Evolutionary conservation across 225 moss, liverwort and hornwort species (phyloP).

Genomic region (Pseudoscleropodium purum): DNA sequence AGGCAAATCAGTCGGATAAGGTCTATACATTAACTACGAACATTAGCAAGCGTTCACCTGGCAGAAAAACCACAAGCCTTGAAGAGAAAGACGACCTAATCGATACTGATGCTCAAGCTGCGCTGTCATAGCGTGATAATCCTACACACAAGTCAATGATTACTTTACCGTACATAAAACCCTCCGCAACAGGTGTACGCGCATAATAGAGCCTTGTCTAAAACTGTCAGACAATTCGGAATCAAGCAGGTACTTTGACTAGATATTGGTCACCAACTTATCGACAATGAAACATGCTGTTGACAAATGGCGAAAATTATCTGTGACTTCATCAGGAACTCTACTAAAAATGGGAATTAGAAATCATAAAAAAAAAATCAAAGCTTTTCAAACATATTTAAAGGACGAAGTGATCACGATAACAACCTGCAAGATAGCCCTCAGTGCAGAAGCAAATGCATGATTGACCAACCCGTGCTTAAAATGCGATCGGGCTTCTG

Average conservation of each 20-base stretch:
- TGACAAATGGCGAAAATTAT: neutral
- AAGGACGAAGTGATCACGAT: neutral
- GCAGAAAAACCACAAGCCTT: constrained; percentile 98
- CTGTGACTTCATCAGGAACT: neutral
- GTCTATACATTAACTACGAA: neutral
- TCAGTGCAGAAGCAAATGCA: constrained; percentile 88
- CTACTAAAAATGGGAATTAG: neutral
- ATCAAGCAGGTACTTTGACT: neutral
- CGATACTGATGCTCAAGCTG: constrained; percentile 98
- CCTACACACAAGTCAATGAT: constrained; percentile 28
- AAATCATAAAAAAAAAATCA: neutral
- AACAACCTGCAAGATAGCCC: constrained; percentile 79
- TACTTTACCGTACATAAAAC: neutral
- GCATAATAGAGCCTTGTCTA: neutral
- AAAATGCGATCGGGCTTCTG: constrained; percentile 86
- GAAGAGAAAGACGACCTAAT: constrained; percentile 78
- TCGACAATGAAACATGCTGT: neutral
- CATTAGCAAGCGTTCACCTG: constrained; percentile 34
- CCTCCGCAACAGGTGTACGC: neutral
- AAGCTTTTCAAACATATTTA: neutral
- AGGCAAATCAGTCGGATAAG: neutral
- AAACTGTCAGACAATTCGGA: neutral
- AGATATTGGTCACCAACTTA: neutral
- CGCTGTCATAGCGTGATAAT: constrained; percentile 96
- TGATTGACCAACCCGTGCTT: constrained; percentile 96